These are phyloP conservation scores for Astragalus membranaceus DNA, from an alignment of 306 rosid genomes.

Conservation along the genomic window DNA sequence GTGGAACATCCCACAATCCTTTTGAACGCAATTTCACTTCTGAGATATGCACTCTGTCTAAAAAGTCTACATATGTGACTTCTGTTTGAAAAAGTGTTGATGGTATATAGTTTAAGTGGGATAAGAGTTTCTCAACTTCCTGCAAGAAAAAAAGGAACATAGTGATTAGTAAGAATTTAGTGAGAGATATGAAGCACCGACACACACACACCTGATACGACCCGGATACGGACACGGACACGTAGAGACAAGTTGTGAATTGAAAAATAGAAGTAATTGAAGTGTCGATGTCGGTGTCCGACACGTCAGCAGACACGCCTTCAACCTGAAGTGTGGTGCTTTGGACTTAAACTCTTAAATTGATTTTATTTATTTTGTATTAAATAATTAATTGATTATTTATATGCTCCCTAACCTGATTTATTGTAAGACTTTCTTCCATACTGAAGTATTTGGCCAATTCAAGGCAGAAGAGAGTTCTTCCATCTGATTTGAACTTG, in stretches of 20 bases:
- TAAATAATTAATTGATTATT: background rate
- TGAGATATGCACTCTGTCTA: conserved; percentile 87
- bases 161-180: background rate
- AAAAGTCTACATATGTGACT: conserved; percentile 64
- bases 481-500: conserved; percentile 86
- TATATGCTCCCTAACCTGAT: conserved; percentile 50
- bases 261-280: too few species aligned
- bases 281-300: too few species aligned
- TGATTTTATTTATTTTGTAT: background rate
- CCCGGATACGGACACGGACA: too few species aligned
- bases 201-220: too few species aligned
- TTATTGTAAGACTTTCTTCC: conserved; percentile 26
- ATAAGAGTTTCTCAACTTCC: conserved; percentile 57
- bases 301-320: too few species aligned
- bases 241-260: too few species aligned
- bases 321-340: too few species aligned
- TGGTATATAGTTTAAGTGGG: conserved; percentile 55
- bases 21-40: conserved; percentile 81
- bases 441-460: conserved; percentile 71
- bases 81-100: conserved; percentile 80
- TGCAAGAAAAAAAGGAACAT: conserved; percentile 30
- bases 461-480: conserved; percentile 82
- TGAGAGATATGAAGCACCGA: too few species aligned
- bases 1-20: conserved; percentile 95
- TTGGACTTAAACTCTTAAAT: background rate